These are phyloP conservation scores for Emergomyces orientalis DNA, from an alignment of 2,329 filamentous ascomycete genomes.

Conservation along the genomic window DNA sequence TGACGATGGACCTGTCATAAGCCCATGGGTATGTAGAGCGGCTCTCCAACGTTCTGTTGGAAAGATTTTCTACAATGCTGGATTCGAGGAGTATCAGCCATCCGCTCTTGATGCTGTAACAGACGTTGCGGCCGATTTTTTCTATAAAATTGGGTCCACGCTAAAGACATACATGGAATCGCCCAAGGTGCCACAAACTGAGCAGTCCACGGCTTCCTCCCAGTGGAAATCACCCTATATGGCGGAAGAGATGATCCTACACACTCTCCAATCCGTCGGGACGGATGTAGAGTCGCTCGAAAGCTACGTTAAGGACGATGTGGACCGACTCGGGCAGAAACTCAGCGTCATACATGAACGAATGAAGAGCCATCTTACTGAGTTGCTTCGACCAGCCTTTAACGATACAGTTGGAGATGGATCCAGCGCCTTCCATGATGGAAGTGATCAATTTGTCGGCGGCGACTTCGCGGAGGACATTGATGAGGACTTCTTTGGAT, in stretches of 20 bases:
- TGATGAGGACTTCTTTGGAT: constrained; percentile 97
- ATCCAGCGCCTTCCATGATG: constrained; percentile 85
- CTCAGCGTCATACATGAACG: constrained; percentile 80
- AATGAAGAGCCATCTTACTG: constrained; percentile 87
- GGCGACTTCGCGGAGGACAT: constrained; percentile 97
- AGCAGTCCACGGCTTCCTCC: constrained; percentile 32
- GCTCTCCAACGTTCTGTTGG: constrained; percentile 84
- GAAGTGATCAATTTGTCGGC: constrained; percentile 91
- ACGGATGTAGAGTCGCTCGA: constrained; percentile 74
- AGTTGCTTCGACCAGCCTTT: constrained; percentile 82
- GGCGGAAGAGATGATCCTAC: constrained; percentile 75
- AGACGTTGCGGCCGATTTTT: constrained; percentile 81
- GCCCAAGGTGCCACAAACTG: constrained; percentile 57
- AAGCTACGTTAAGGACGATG: constrained; percentile 80
- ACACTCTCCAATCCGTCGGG: constrained; percentile 76
- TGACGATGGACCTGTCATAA: constrained; percentile 81
- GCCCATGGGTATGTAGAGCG: constrained; percentile 68
- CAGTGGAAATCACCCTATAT: constrained; percentile 61
- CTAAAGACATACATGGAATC: constrained; percentile 76
- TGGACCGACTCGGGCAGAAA: constrained; percentile 75
- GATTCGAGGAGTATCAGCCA: constrained; percentile 94
- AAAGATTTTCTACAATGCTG: constrained; percentile 91
- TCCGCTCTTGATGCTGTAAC: constrained; percentile 86
- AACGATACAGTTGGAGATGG: constrained; percentile 73
- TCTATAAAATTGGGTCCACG: constrained; percentile 69